Base-by-base conservation (phyloP, 2,329 filamentous ascomycete species). In the Cordyceps fumosorosea region DNA sequence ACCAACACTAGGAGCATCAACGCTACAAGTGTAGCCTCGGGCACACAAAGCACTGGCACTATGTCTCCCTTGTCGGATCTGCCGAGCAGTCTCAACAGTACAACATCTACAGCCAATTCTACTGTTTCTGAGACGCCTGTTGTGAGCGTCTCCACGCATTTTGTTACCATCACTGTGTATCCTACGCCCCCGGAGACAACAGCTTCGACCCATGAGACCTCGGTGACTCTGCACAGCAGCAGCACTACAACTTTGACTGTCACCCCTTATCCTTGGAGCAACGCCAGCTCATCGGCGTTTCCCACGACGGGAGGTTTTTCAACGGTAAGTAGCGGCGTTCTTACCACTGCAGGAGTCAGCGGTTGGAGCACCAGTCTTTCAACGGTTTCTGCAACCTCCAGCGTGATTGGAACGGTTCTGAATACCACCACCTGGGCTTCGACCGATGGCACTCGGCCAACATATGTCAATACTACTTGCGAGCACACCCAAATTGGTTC, bases 141-240 rank as follows among this genome's bases (percentile, higher is more conserved):
- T 1, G 42, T 48, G 11, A 56, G 37, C 22, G 40, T 56, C 45
- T 51, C 51, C 22, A 60, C 62, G 16, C 7, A 47, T 16, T 42
- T 60, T 7, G 14, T 63, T 18, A 60, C 62, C 44, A 53, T 60
- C 22, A 60, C 57, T 12, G 48, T 60, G 11, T 60, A 60, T 42
- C 61, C 61, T 3, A 55, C 48, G 32, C 26, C 55, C 12, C 18
- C n/a, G 10, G 20, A 29, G 26, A 53, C 42, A n/a, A 48, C n/a
- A 5, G 11, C 11, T 40, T 18, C 48, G n/a, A 5, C 55, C 12
- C 32, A 47, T 32, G 20, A 7, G 6, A 58, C 54, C 11, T 53
- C 60, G 3, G 29, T 45, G 8, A 57, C 60, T 37, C 18, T 32
- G 5, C 53, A 51, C 45, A 40, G n/a, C 26, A 34, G 16, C n/a